Conservation (phyloP, 1,284 basidiomycete species). For the Puccinia hordei region DNA sequence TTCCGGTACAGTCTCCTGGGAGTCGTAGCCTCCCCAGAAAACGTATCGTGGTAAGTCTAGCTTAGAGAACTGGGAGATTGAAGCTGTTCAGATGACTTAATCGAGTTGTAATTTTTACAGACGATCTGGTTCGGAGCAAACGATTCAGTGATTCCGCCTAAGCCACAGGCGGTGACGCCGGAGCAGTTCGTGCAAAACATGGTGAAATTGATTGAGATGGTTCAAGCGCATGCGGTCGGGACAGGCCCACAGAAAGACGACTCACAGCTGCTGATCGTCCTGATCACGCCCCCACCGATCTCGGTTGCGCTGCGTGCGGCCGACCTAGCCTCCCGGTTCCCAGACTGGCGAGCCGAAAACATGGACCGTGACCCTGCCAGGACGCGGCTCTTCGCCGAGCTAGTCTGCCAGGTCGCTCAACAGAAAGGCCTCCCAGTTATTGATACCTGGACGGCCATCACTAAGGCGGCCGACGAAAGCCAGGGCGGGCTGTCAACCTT, state of each 20-base stretch:
- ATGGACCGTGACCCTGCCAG: slow-evolving; percentile 44
- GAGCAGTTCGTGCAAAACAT: slow-evolving; percentile 39
- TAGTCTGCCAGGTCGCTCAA: slow-evolving; percentile 31
- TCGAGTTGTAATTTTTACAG: slow-evolving; percentile 12
- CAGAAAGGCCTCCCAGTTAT: slow-evolving; percentile 46
- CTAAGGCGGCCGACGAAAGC: slow-evolving; percentile 32
- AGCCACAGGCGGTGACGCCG: slow-evolving; percentile 34
- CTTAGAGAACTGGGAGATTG: background rate
- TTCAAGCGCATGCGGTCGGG: slow-evolving; percentile 11
- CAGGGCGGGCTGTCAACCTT: slow-evolving; percentile 24
- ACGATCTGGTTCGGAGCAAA: slow-evolving; percentile 51
- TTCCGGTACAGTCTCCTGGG: background rate
- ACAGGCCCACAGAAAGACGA: background rate
- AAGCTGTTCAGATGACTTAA: background rate
- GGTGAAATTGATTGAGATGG: slow-evolving; percentile 28
- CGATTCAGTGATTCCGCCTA: slow-evolving; percentile 36
- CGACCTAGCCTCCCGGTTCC: slow-evolving; percentile 29
- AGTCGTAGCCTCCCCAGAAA: slow-evolving; percentile 24
- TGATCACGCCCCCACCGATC: slow-evolving; percentile 49
- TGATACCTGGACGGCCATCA: slow-evolving; percentile 49
- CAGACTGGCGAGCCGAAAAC: slow-evolving; percentile 46
- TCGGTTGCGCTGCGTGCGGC: slow-evolving; percentile 39
- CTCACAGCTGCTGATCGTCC: slow-evolving; percentile 20
- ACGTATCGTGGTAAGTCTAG: slow-evolving; percentile 36
- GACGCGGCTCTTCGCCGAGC: slow-evolving; percentile 37